These are phyloP conservation scores for Ustilaginoidea virens DNA, from an alignment of 2,329 filamentous ascomycete genomes.

Conservation along the genomic window DNA sequence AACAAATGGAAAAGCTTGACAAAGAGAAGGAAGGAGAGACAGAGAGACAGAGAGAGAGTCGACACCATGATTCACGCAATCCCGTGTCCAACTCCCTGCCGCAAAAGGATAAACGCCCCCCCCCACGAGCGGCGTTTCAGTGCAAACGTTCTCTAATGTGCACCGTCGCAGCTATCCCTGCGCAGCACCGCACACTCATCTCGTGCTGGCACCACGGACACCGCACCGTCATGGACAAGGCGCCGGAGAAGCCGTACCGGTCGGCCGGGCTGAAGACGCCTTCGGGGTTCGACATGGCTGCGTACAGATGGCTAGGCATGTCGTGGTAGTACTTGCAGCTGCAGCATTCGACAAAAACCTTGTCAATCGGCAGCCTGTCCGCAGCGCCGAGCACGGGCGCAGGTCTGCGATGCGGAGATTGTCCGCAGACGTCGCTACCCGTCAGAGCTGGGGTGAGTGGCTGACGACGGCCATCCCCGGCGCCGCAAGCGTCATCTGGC, in stretches of 20 bases:
- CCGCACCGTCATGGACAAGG: conserved; percentile 44
- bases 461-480: neutral
- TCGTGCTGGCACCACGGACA: conserved; percentile 60
- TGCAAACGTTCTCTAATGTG: conserved; percentile 50
- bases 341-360: conserved; percentile 52
- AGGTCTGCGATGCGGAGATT: conserved; percentile 4
- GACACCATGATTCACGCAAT: too few species aligned
- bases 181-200: conserved; percentile 54
- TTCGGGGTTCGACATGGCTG: conserved; percentile 46
- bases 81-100: too few species aligned
- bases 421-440: conserved; percentile 1
- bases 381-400: conserved; percentile 3
- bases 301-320: conserved; percentile 48
- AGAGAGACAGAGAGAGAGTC: too few species aligned
- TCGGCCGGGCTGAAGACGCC: conserved; percentile 33
- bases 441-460: neutral
- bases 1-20: too few species aligned
- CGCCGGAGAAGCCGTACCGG: conserved; percentile 35
- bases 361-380: conserved; percentile 32
- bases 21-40: too few species aligned
- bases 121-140: too few species aligned
- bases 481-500: conserved; percentile 1
- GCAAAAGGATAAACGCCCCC: too few species aligned
- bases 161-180: conserved; percentile 51
- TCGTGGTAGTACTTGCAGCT: conserved; percentile 49